Evolutionary conservation across 164 flowering plant genomes (phyloP).

Genomic region (Vitis vinifera): DNA sequence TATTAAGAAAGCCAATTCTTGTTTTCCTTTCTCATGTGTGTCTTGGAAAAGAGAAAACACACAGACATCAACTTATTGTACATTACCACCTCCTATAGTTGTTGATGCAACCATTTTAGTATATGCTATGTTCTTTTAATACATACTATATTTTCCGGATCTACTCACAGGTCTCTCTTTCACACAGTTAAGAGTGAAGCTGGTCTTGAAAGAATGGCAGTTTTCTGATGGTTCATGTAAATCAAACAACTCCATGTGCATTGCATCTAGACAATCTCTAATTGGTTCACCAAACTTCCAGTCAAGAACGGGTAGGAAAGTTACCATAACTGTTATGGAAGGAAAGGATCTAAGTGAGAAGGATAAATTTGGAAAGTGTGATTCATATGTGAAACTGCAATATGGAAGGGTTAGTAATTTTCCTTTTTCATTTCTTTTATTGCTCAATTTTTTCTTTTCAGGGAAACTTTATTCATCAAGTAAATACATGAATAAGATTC

Average conservation of each 20-base stretch:
- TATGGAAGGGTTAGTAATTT: conserved; percentile 77
- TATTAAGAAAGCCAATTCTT: too few species aligned
- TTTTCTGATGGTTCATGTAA: conserved; percentile 79
- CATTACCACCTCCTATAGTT: too few species aligned
- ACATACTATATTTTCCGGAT: background rate
- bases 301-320: conserved; percentile 74
- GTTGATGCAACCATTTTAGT: too few species aligned
- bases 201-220: conserved; percentile 87
- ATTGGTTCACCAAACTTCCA: conserved; percentile 50
- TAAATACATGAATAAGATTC: too few species aligned
- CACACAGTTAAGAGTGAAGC: conserved; percentile 70
- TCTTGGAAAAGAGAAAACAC: too few species aligned
- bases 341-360: conserved; percentile 66
- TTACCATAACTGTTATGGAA: conserved; percentile 67
- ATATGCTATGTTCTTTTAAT: too few species aligned
- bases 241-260: conserved; percentile 18
- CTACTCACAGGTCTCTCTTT: background rate
- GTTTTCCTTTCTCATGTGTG: too few species aligned
- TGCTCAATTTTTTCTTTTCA: background rate
- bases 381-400: conserved; percentile 78
- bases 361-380: conserved; percentile 54
- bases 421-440: too few species aligned
- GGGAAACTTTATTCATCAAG: too few species aligned
- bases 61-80: too few species aligned
- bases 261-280: conserved; percentile 38